Base-by-base conservation (phyloP, 176 grass and related monocot genomes). In the Phoenix dactylifera region DNA sequence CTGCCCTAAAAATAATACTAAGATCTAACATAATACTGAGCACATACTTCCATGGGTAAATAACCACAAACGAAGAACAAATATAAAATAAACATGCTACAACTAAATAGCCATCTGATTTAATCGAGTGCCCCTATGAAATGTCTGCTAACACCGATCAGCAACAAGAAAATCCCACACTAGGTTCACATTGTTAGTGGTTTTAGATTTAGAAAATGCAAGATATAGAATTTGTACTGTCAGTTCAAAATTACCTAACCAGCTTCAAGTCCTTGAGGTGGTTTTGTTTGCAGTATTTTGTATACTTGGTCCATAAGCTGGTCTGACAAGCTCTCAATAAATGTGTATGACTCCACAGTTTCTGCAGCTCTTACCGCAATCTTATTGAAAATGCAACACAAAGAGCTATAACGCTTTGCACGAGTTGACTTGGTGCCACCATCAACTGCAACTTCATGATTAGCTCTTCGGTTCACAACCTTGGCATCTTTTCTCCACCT, bases 401-500 rank as follows among this genome's bases (percentile, higher is more conserved):
- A 39, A 57, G 58, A 51, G 59, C 71, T 23, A 59, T 74, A 64
- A 24, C 49, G 59, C 25, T 6, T 74, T 2, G 50, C 59, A 35
- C 39, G 29, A 64, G 54, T 23, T 0, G 60, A 74, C 50, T 18
- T 52, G 18, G 57, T 4, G 17, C 57, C 60, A 48, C 12, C 51
- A 64, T 74, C 59, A 57, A 74, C 39, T 65, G 58, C 51, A 74
- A 54, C 24, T 55, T 50, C 50, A 55, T 63, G 59, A 15, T 74
- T 32, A 23, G 50, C 30, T 48, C 71, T 74, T 54, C 9, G 16
- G 49, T 64, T 53, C 18, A 22, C 24, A 4, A 74, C 26, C 71
- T 74, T 80, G n/a, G 70, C 77, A 54, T 74, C 64, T 68, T 80
- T 80, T 16, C 54, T 80, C 77, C 77, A 80, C 54, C 77, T 80